phyloP scores from a whole-genome alignment of 345 rosid genomes.

The Eucalyptus regnans region DNA sequence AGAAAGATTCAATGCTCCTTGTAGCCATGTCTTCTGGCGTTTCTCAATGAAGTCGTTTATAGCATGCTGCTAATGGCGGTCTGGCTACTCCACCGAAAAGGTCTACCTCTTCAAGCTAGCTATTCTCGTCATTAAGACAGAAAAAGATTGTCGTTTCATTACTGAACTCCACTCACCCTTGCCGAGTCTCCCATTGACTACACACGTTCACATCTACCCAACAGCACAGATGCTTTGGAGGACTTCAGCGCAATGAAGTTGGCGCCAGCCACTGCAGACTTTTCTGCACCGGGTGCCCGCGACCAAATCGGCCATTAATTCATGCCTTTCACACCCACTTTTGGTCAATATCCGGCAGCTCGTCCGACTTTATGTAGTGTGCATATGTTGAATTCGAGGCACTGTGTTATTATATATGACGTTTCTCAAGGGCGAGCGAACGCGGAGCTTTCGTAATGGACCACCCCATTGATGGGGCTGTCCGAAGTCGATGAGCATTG shows the following conservation, averaged over 20 bases:
- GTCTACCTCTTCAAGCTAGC: neutral
- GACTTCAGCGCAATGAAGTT: neutral
- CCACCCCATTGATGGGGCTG: neutral
- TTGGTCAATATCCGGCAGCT: neutral
- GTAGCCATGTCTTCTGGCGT: neutral
- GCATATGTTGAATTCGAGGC: neutral
- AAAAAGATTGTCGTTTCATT: neutral
- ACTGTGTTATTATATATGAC: neutral
- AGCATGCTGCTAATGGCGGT: neutral
- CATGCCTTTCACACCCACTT: neutral
- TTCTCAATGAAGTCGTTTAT: neutral
- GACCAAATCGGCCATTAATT: neutral
- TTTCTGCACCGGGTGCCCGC: neutral
- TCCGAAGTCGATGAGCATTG: neutral
- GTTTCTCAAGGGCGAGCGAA: neutral
- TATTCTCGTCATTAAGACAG: too few relatives aligned
- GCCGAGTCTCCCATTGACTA: neutral
- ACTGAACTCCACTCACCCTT: neutral
- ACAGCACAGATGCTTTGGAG: neutral
- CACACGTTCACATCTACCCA: neutral
- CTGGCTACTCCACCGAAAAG: neutral
- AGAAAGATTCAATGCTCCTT: neutral
- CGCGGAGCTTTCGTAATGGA: neutral
- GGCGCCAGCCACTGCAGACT: constrained; percentile 1
- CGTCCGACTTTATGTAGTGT: neutral